phyloP scores from a whole-genome alignment of 148 eudicot species.

The Salicornia ramosissima region DNA sequence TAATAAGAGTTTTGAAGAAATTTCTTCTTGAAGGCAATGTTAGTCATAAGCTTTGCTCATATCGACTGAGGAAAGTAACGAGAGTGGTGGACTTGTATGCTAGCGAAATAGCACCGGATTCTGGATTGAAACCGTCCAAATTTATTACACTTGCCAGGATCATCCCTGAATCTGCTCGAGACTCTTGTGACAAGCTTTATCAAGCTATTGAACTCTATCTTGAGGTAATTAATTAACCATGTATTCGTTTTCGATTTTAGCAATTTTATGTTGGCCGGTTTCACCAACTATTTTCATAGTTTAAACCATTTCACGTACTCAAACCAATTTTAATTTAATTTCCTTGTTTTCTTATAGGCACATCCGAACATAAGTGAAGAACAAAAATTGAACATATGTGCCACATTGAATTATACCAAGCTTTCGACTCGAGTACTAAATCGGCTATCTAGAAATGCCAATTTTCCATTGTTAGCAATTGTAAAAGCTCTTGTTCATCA shows the following conservation, averaged over 20 bases:
- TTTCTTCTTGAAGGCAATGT: constrained; percentile 27
- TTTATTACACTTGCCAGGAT: constrained; percentile 37
- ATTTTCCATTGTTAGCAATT: constrained; percentile 28
- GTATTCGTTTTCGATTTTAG: background rate
- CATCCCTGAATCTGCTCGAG: constrained; percentile 47
- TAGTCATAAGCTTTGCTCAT: constrained; percentile 20
- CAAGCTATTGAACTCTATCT: constrained; percentile 47
- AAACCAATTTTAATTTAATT: background rate
- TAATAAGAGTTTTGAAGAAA: constrained; percentile 36
- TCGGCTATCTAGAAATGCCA: constrained; percentile 30
- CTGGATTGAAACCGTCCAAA: constrained; percentile 37
- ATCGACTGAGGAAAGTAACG: constrained; percentile 40
- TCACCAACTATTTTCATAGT: no score
- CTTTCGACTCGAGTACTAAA: constrained; percentile 28
- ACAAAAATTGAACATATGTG: constrained; percentile 37
- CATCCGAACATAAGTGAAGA: constrained; percentile 38
- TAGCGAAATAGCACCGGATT: constrained; percentile 56
- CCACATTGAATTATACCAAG: constrained; percentile 37
- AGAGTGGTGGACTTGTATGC: constrained; percentile 50
- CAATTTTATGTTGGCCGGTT: background rate
- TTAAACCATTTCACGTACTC: background rate
- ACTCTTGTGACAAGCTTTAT: constrained; percentile 44
- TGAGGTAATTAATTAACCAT: no score
- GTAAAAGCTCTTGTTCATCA: constrained; percentile 23
- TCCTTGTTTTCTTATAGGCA: constrained; percentile 21